Evolutionary conservation across 495 filamentous ascomycete genomes (phyloP).

Genomic region (Hypoxylon cercidicola): DNA sequence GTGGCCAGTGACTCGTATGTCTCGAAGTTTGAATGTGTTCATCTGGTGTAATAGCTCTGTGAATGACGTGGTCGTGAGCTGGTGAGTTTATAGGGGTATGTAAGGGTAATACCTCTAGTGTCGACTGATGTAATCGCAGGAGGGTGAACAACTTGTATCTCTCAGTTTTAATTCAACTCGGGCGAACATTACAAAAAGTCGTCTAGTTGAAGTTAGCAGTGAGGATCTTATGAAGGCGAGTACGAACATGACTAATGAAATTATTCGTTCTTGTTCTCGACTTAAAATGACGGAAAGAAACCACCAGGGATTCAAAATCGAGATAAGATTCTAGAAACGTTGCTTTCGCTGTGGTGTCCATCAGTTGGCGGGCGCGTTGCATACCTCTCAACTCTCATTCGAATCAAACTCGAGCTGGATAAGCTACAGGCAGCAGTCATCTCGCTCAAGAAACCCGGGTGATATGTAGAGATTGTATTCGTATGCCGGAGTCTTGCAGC

Average conservation of each 20-base stretch:
- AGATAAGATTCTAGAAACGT: background rate
- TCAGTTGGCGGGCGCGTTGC: background rate
- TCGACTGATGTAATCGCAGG: slow-evolving; percentile 3
- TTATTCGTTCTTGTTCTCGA: too few species aligned
- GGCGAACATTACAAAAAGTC: slow-evolving; percentile 3
- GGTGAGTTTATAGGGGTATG: background rate
- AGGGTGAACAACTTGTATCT: slow-evolving; percentile 8
- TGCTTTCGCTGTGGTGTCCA: background rate
- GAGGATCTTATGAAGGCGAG: background rate
- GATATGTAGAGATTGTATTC: background rate
- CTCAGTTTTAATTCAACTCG: background rate
- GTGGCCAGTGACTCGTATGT: too few species aligned
- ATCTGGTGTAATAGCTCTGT: too few species aligned
- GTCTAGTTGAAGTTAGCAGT: background rate
- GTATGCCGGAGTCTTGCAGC: background rate
- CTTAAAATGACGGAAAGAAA: background rate
- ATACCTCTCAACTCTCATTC: background rate
- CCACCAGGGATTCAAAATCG: background rate
- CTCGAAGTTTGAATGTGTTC: too few species aligned
- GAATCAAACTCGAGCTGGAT: background rate
- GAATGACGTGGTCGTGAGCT: too few species aligned
- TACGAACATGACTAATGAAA: background rate
- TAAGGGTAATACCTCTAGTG: slow-evolving; percentile 2
- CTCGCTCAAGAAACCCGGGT: background rate
- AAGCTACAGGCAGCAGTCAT: background rate